Percentiles rank a stretch among this genome's conserved stretches.
Conservation (phyloP, 169 alveolate species). For the Plasmodium vivax region DNA sequence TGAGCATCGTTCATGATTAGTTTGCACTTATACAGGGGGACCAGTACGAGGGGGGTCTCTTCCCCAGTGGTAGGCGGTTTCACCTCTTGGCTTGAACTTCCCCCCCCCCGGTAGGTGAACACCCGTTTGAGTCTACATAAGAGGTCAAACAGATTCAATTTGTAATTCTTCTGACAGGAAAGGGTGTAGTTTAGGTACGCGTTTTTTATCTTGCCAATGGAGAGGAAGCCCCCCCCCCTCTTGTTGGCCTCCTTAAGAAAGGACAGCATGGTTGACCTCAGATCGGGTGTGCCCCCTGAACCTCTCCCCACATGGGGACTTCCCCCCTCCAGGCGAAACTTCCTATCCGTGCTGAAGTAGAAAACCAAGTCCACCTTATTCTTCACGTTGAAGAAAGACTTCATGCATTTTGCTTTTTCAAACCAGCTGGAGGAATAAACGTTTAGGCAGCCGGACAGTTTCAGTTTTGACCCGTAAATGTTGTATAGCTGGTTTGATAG, state of each 20-base stretch:
- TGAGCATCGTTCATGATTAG: constrained; percentile 8
- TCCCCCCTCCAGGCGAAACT: neutral
- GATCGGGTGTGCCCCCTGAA: neutral
- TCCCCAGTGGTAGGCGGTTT: neutral
- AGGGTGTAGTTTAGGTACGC: constrained; percentile 39
- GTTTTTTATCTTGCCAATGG: constrained; percentile 21
- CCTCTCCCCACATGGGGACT: neutral
- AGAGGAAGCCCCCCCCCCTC: neutral
- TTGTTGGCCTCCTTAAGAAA: constrained; percentile 40
- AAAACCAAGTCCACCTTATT: constrained; percentile 59
- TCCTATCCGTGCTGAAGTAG: constrained; percentile 32
- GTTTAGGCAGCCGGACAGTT: constrained; percentile 43
- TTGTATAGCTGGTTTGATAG: constrained; percentile 39
- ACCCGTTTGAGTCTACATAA: neutral
- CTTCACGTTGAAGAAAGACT: constrained; percentile 41
- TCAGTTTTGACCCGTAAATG: constrained; percentile 39
- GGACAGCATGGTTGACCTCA: constrained; percentile 2
- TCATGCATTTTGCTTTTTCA: constrained; percentile 41
- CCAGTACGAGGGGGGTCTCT: neutral
- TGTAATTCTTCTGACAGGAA: constrained; percentile 48
- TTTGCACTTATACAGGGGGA: constrained; percentile 30
- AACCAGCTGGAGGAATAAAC: constrained; percentile 16
- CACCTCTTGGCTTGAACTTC: neutral
- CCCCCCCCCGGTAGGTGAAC: neutral
- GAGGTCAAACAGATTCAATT: constrained; percentile 3